Conservation (phyloP, 345 rosid species). For the Anastatica hierochuntica region DNA sequence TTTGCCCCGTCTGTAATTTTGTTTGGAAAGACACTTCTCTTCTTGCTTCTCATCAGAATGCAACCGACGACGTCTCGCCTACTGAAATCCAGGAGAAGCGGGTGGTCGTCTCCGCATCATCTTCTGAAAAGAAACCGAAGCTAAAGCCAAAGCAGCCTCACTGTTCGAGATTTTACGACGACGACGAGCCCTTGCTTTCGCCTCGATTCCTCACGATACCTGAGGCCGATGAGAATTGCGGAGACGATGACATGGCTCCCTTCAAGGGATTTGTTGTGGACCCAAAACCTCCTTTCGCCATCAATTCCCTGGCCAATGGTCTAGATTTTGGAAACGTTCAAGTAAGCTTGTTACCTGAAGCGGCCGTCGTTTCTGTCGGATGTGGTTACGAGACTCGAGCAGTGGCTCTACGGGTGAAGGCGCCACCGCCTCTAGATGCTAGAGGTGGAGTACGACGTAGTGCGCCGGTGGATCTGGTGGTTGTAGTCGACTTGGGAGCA, state of each 20-base stretch:
- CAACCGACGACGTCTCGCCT: background rate
- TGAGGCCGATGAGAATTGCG: conserved; percentile 52
- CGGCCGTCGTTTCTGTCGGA: conserved; percentile 50
- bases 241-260: conserved; percentile 36
- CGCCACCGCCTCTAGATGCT: conserved; percentile 28
- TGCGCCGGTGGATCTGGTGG: conserved; percentile 68
- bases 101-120: conserved; percentile 10
- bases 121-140: too few relatives aligned
- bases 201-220: conserved; percentile 51
- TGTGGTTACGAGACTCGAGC: conserved; percentile 57
- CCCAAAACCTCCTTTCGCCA: conserved; percentile 29
- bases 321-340: conserved; percentile 47
- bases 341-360: conserved; percentile 47
- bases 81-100: conserved; percentile 25
- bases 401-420: conserved; percentile 49
- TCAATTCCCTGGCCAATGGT: conserved; percentile 28
- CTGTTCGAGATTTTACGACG: conserved; percentile 47
- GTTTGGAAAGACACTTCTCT: conserved; percentile 67
- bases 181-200: conserved; percentile 74
- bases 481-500: conserved; percentile 58
- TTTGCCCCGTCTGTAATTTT: conserved; percentile 72
- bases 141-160: conserved; percentile 15
- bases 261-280: conserved; percentile 74
- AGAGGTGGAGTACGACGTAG: conserved; percentile 28
- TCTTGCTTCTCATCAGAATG: conserved; percentile 31